A percentile compares a stretch with the other conserved stretches of the same genome.
Evolutionary conservation across 805 yeast genomes (phyloP).

Genomic region (Deakozyma indianensis): DNA sequence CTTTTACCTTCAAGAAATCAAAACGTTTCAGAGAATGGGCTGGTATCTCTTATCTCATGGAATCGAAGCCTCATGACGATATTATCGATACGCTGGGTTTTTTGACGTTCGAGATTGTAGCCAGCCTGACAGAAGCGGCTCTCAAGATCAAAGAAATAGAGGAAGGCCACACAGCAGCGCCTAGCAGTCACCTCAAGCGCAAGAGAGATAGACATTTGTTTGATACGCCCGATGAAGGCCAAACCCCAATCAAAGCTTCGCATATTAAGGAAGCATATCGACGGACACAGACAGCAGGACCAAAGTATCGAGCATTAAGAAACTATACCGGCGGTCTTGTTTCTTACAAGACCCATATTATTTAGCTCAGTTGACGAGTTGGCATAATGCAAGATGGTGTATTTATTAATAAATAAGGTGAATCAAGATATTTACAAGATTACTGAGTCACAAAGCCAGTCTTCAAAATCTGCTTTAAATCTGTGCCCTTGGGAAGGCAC

Average conservation of each 20-base stretch:
- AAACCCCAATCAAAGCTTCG: constrained; percentile 59
- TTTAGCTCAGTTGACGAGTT: constrained; percentile 19
- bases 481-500: constrained; percentile 4
- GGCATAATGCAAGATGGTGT: not conserved
- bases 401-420: constrained; percentile 1
- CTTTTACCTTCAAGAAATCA: constrained; percentile 89
- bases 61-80: constrained; percentile 88
- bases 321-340: constrained; percentile 61
- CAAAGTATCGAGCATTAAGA: constrained; percentile 47
- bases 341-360: constrained; percentile 36
- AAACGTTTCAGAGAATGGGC: constrained; percentile 96
- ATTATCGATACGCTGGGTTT: constrained; percentile 93
- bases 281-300: constrained; percentile 44
- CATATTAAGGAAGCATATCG: constrained; percentile 90
- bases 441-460: not conserved
- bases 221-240: constrained; percentile 79
- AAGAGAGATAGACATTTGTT: constrained; percentile 45
- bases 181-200: constrained; percentile 21
- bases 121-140: constrained; percentile 87
- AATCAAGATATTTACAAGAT: not conserved
- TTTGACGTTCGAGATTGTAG: constrained; percentile 90
- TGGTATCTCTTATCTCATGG: constrained; percentile 68
- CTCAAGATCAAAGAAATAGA: constrained; percentile 62
- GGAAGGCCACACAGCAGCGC: constrained; percentile 28
- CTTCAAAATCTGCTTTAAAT: not conserved